phyloP scores from a whole-genome alignment of 805 yeast species.

The Suhomyces prunicola region DNA sequence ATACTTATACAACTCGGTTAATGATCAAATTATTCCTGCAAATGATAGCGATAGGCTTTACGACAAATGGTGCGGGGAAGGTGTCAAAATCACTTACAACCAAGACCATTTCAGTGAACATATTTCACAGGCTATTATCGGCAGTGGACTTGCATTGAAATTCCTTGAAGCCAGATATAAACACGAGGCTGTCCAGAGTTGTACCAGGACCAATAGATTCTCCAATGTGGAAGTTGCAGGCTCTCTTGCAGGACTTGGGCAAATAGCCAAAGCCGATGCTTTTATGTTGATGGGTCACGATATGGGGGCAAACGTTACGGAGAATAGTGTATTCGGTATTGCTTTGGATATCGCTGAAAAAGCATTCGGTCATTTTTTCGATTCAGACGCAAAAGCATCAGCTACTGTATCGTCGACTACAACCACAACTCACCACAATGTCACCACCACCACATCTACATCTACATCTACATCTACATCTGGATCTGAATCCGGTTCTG shows the following conservation, averaged over 20 bases:
- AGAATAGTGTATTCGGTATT: neutral
- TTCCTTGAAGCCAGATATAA: conserved; percentile 16
- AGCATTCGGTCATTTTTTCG: neutral
- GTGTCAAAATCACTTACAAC: neutral
- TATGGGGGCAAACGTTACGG: neutral
- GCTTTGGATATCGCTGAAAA: neutral
- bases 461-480: neutral
- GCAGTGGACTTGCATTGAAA: conserved; percentile 15
- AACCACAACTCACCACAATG: neutral
- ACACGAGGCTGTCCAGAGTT: neutral
- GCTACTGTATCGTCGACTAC: neutral
- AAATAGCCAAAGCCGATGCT: neutral
- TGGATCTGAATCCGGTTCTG: neutral
- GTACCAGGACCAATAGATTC: neutral
- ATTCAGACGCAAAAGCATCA: neutral
- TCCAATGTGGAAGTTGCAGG: neutral
- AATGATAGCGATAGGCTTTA: conserved; percentile 14
- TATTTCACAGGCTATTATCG: conserved; percentile 15
- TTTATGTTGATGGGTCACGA: neutral
- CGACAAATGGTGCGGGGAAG: conserved; percentile 22
- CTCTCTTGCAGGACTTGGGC: neutral
- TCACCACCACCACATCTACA: neutral
- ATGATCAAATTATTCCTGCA: conserved; percentile 12
- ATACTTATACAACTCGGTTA: conserved; percentile 9
- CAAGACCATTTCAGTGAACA: conserved; percentile 23